A percentile compares a stretch with the other conserved stretches of the same genome.
These are phyloP conservation scores for Pythium myriotylum DNA, from an alignment of 352 stramenopile genomes.

Conservation along the genomic window DNA sequence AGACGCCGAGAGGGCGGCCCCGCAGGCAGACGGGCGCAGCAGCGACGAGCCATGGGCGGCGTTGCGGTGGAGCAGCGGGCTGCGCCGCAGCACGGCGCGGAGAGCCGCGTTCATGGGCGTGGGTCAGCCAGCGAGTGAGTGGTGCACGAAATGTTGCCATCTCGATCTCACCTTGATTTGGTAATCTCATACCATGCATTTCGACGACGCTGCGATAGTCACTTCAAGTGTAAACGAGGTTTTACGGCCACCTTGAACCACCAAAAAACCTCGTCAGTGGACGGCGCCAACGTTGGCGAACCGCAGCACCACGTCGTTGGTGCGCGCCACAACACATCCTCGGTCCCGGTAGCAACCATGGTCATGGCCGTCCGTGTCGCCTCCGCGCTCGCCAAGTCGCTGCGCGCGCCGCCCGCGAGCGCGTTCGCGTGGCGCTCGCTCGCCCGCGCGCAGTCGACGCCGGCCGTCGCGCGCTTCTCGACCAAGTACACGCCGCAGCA, in stretches of 20 bases:
- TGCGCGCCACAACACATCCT: constrained; percentile 21
- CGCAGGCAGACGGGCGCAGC: constrained; percentile 7
- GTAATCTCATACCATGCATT: too few relatives aligned
- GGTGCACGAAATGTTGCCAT: constrained; percentile 12
- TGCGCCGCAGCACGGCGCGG: constrained; percentile 1
- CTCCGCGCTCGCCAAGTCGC: constrained; percentile 56
- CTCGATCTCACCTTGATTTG: constrained; percentile 14
- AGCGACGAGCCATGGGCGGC: constrained; percentile 1
- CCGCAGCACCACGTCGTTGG: too few relatives aligned
- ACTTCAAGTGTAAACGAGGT: constrained; percentile 29
- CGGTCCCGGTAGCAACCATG: constrained; percentile 4
- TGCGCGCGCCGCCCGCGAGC: constrained; percentile 35
- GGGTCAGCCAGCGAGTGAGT: background rate
- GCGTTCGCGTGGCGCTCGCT: constrained; percentile 35
- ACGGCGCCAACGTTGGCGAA: background rate
- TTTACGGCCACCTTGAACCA: constrained; percentile 5
- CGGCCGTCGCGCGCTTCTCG: constrained; percentile 62
- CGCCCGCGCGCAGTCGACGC: constrained; percentile 39
- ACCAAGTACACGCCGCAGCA: constrained; percentile 88
- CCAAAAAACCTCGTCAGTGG: constrained; percentile 13
- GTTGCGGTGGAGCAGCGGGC: constrained; percentile 5
- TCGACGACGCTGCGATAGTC: constrained; percentile 9
- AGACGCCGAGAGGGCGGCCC: constrained; percentile 2
- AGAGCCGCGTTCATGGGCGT: constrained; percentile 15
- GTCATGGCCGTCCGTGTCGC: constrained; percentile 60